Evolutionary conservation across 1,139 yeast genomes (phyloP), one percentile per base, ranked within the genome.

Genomic region (Sugiyamaella novakii): DNA sequence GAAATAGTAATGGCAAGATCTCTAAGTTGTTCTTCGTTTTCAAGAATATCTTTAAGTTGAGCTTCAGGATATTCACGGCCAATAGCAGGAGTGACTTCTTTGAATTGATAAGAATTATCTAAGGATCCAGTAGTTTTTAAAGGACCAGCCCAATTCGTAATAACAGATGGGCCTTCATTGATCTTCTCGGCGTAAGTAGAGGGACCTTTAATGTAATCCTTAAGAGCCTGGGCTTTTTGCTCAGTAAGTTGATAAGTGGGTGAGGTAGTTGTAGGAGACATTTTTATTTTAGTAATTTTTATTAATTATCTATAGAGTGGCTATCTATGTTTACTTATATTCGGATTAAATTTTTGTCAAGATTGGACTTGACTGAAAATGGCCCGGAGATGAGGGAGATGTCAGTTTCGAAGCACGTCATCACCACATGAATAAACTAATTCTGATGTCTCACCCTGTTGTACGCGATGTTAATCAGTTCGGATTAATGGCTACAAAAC

Each of bases 1-100:
- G 84, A 83, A 35, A 79, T 81, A 15, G 76, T 70, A 33, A 81
- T 70, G 0, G 88, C 87, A 55, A 83, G 72, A 57, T 83, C 87
- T 43, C 66, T 69, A 49, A 70, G 61, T 42, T 67, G 69, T 49
- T 66, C 60, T 30, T 70, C 72, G 59, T 81, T 79, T 57, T 78
- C 77, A 18, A 76, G 81, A 17, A 69, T 66, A 36, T 74, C 75
- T 42, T 69, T 64, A 46, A 83, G 68, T 48, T 75, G 65, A 1
- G 56, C 56, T 22, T 54, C 54, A 17, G 54, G 51, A 51, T 58
- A 60, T 47, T 60, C 64, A 18, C 65, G 57, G 5, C 68, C 67
- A 40, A 63, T 54, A 12, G 47, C 52, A 14, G 67, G 68, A 18
- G 66, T 59, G 15, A 54, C 31, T 31, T 63, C 67, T 17, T 49